Evolutionary conservation across 2,329 filamentous ascomycete genomes (phyloP).

Genomic region (Sclerotinia borealis): DNA sequence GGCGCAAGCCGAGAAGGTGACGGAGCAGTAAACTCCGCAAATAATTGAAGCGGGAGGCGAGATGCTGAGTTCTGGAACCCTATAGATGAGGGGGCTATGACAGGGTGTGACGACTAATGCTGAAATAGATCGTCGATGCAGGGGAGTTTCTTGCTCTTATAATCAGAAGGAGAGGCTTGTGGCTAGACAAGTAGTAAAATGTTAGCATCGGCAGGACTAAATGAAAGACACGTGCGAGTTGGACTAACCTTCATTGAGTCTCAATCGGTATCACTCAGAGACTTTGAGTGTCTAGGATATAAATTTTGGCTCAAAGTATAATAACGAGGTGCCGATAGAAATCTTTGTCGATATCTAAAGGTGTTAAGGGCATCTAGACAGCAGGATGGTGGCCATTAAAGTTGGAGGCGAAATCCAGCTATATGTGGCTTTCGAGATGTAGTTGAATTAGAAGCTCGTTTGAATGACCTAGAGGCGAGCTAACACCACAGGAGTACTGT

Average conservation of each 20-base stretch:
- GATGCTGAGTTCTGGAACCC: no score
- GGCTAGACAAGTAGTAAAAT: no score
- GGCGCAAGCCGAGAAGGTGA: no score
- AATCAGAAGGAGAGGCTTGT: no score
- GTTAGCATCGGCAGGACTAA: not conserved
- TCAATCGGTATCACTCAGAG: not conserved
- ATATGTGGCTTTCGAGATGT: not conserved
- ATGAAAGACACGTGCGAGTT: not conserved
- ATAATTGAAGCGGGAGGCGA: no score
- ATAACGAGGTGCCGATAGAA: not conserved
- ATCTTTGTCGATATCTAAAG: not conserved
- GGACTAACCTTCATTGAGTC: not conserved
- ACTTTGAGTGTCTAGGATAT: no score
- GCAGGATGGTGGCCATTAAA: not conserved
- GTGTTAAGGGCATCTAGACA: not conserved
- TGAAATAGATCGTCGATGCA: no score
- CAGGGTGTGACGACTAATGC: no score
- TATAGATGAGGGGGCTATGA: no score
- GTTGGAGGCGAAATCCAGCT: not conserved
- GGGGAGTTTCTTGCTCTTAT: no score
- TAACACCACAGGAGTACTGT: not conserved
- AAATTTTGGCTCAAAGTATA: not conserved
- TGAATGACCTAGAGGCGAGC: no score
- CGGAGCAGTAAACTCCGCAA: no score
- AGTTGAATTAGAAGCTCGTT: not conserved